Conservation (phyloP, 2,329 filamentous ascomycete species). For the Capronia epimyces region DNA sequence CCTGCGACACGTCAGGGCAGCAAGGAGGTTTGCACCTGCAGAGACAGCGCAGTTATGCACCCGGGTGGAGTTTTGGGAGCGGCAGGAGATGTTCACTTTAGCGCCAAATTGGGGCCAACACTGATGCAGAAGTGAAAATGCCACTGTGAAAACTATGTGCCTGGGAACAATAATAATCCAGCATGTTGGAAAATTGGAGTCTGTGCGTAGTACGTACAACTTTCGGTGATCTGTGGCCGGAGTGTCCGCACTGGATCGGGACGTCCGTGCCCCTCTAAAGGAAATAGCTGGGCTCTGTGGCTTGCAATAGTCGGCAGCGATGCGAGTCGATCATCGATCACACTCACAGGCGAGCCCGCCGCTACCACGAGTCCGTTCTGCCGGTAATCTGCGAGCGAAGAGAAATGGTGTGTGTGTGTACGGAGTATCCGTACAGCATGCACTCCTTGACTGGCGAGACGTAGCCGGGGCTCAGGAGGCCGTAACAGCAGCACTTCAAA, state of each 20-base stretch:
- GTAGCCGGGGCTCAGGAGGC: too few species aligned
- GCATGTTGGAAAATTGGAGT: too few species aligned
- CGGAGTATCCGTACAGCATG: too few species aligned
- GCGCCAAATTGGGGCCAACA: too few species aligned
- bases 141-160: too few species aligned
- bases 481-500: too few species aligned
- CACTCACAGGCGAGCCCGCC: not conserved
- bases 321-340: not conserved
- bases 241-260: not conserved
- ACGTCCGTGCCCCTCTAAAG: not conserved
- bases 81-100: too few species aligned
- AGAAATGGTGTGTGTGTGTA: not conserved
- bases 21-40: not conserved
- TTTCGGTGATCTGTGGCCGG: not conserved
- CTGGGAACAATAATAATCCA: too few species aligned
- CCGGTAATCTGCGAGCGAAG: conserved; percentile 17
- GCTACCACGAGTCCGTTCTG: not conserved
- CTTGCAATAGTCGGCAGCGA: not conserved
- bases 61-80: not conserved
- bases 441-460: too few species aligned
- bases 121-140: too few species aligned
- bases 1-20: not conserved
- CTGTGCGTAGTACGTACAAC: too few species aligned
- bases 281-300: conserved; percentile 8
- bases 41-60: not conserved